Conservation (phyloP, 768 basidiomycete species). For the Porphyrellus cyaneotinctus region DNA sequence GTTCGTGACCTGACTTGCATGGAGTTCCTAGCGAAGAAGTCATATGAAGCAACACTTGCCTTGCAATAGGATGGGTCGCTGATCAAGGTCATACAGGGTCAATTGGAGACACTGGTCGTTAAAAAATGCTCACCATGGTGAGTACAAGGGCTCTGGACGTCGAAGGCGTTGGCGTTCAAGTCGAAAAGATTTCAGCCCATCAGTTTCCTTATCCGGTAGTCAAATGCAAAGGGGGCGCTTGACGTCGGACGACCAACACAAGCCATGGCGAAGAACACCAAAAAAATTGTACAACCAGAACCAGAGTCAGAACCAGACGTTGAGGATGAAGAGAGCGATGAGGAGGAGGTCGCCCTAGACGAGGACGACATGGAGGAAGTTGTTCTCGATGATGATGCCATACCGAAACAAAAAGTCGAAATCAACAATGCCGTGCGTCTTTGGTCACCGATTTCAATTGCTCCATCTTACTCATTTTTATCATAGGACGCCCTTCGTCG, state of each 20-base stretch:
- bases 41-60: slow-evolving; percentile 30
- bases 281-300: slow-evolving; percentile 7
- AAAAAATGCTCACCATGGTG: slow-evolving; percentile 15
- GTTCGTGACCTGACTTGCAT: slow-evolving; percentile 76
- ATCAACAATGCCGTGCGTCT: slow-evolving; percentile 72
- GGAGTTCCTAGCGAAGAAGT: slow-evolving; percentile 8
- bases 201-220: slow-evolving; percentile 21
- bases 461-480: not conserved
- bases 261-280: slow-evolving; percentile 13
- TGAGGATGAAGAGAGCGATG: slow-evolving; percentile 28
- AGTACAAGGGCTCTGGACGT: not conserved
- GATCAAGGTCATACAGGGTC: slow-evolving; percentile 1
- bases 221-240: not conserved
- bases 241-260: not conserved
- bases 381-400: slow-evolving; percentile 70
- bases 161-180: not conserved
- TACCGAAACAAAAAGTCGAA: slow-evolving; percentile 66
- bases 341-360: slow-evolving; percentile 60
- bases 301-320: slow-evolving; percentile 8
- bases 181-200: slow-evolving; percentile 18
- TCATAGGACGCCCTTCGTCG: slow-evolving; percentile 70
- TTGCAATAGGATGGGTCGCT: slow-evolving; percentile 77
- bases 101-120: not conserved
- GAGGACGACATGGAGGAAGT: slow-evolving; percentile 68
- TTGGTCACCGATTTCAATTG: not conserved